Base-by-base conservation (phyloP, 768 basidiomycete species). In the Mycena venus region DNA sequence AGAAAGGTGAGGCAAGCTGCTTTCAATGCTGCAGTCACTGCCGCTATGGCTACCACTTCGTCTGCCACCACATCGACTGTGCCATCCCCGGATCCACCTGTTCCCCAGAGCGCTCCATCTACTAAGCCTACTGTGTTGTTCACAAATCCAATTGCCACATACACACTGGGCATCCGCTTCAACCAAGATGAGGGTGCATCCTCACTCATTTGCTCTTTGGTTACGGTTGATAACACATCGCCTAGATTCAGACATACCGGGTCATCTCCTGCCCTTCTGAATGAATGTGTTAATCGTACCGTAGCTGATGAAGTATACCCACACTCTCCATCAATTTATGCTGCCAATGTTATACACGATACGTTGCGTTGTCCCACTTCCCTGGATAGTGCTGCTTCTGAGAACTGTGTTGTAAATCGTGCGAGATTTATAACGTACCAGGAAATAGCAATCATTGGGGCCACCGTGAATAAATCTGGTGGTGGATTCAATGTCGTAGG, bases 261-360 rank as follows among this genome's bases (percentile, higher is more conserved):
- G 27, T 65, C 62, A 72, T 61, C 36, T 63, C 34, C 51, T 70
- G 23, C 69, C 69, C 31, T 70, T 70, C 51, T 70, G 51, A 55
- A 72, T 14, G 64, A 59, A 25, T n/a, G 17, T 31, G 71, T 72
- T 66, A 58, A 4, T 66, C 61, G 70, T 72, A 65, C 53, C 55
- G 56, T 72, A 66, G 36, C 14, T 15, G 65, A 36, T 55, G 65
- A 55, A 66, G 51, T 53, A 9, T 9, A 53, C 5, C 58, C n/a
- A n/a, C n/a, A n/a, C n/a, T n/a, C 58, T 15, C 58, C 58, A 19
- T 59, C 58, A 59, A 59, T 59, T 8, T 23, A 59, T 38, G 32
- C 58, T 4, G 21, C 58, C 32, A 23, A 10, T 34, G 17, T 12
- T 12, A 44, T 7, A 38, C 21, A 19, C 47, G 47, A 49, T 19